Percentiles rank a stretch among this genome's conserved stretches.
These are phyloP conservation scores for Pseudogymnoascus pannorum DNA, from an alignment of 2,329 filamentous ascomycete genomes.

Conservation along the genomic window DNA sequence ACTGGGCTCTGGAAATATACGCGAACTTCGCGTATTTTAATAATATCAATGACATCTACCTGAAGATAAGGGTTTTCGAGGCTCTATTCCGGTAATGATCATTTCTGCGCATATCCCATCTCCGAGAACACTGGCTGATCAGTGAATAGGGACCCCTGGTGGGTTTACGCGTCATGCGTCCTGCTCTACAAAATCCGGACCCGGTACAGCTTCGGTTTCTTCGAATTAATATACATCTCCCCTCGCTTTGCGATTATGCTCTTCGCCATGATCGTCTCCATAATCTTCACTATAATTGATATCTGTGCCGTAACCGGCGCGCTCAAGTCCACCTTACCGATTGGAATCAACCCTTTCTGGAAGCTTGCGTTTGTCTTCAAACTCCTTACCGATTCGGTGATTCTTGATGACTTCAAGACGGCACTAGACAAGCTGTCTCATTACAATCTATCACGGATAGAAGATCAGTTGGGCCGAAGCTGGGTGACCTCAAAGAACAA, in stretches of 20 bases:
- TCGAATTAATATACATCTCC: conserved; percentile 51
- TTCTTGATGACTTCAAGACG: conserved; percentile 63
- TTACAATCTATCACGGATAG: conserved; percentile 2
- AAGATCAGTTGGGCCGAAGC: neutral
- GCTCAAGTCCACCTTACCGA: conserved; percentile 26
- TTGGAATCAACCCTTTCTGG: conserved; percentile 60
- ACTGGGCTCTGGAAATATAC: neutral
- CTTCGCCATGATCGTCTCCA: conserved; percentile 50
- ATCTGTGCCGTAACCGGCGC: conserved; percentile 51
- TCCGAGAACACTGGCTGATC: conserved; percentile 41
- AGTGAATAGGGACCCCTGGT: conserved; percentile 52
- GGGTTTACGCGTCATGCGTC: conserved; percentile 53
- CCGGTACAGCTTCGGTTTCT: conserved; percentile 50
- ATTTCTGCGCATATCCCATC: neutral
- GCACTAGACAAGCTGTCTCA: conserved; percentile 32
- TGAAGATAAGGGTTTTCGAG: neutral
- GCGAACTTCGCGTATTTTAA: neutral
- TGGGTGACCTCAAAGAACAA: neutral
- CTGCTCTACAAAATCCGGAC: conserved; percentile 57
- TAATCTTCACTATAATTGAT: conserved; percentile 55
- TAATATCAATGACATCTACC: too few species aligned
- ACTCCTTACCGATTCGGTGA: conserved; percentile 58
- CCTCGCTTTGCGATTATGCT: conserved; percentile 57
- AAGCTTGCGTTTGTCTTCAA: conserved; percentile 57
- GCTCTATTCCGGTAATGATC: neutral